Base-by-base conservation (phyloP, 2,329 filamentous ascomycete genomes). In the Hypoxylon sp. region DNA sequence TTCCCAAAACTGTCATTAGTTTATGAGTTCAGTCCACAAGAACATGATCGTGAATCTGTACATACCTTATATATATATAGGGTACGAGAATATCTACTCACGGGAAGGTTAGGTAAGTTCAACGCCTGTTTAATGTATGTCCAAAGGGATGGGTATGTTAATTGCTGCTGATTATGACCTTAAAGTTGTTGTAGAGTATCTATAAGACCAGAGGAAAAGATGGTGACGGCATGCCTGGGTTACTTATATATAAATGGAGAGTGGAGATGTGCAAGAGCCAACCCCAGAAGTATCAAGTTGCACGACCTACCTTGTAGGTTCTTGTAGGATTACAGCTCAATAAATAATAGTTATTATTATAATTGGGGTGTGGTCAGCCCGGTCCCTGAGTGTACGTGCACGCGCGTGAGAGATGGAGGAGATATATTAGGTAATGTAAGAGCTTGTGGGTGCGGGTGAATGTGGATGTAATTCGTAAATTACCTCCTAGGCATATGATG, bases 401-500 rank as follows among this genome's bases (percentile, higher is more conserved):
- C 43, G 49, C 19, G 50, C 47, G 50, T 43, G 30, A 52, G 49
- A 52, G 56, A 64, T 34, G 50, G 44, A 48, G 44, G n/a, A 47
- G 22, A 48, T 28, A 48, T 48, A 17, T 41, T 26, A 15, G 22
- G 24, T 19, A 41, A 24, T 37, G n/a, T 41, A 41, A 54, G 60
- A 58, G 57, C 22, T 46, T 46, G 56, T 56, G 65, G 56, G 41
- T 57, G 62, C 60, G 51, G 54, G 52, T 37, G 60, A 67, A 52
- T 57, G 65, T 56, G 68, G 64, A 63, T 57, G 67, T 66, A 69
- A 65, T 66, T 68, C 64, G 58, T 63, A 70, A 72, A 71, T 71
- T 71, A 10, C n/a, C 37, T 39, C 15, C 37, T 11, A 73, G 63
- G 55, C 65, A 71, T 68, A 56, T 70, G 56, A 56, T 62, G 56